Evolutionary conservation across 2,329 filamentous ascomycete genomes (phyloP).

Genomic region (Aspergillus candidus): DNA sequence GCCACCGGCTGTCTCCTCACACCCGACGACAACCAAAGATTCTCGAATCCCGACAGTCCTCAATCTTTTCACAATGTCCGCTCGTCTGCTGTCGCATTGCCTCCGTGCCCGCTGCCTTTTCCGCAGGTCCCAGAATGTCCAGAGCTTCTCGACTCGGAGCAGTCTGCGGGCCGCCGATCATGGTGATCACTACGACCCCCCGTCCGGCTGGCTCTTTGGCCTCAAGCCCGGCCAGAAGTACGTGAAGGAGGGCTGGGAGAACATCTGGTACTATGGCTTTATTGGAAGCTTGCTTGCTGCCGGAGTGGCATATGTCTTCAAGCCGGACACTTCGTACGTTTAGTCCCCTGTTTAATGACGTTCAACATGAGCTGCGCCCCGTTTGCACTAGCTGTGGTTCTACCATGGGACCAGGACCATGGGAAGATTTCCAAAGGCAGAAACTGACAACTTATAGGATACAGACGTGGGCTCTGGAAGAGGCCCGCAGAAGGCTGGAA

Average conservation of each 20-base stretch:
- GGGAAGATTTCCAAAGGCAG: neutral
- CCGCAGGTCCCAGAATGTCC: conserved; percentile 29
- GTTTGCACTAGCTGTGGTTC: neutral
- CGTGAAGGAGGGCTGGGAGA: conserved; percentile 95
- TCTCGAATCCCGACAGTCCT: conserved; percentile 1
- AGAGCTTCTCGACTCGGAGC: conserved; percentile 39
- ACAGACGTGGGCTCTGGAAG: conserved; percentile 98
- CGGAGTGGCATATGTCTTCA: conserved; percentile 81
- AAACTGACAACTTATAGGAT: conserved; percentile 57
- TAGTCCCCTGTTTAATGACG: conserved; percentile 4
- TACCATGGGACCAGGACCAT: neutral
- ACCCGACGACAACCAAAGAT: conserved; percentile 8
- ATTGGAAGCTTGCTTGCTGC: conserved; percentile 68
- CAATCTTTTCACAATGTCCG: conserved; percentile 32
- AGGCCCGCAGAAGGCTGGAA: conserved; percentile 91
- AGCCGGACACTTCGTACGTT: conserved; percentile 97
- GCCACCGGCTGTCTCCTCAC: conserved; percentile 15
- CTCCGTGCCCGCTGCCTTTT: conserved; percentile 36
- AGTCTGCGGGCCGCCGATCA: conserved; percentile 46
- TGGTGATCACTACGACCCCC: conserved; percentile 80
- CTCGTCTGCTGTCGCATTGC: conserved; percentile 33
- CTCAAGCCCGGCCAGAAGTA: conserved; percentile 93
- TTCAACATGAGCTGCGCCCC: neutral
- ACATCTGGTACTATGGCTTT: conserved; percentile 76
- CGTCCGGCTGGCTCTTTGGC: conserved; percentile 86